Conservation (phyloP, 208 protist genomes). For the Borovskyia barvae region DNA sequence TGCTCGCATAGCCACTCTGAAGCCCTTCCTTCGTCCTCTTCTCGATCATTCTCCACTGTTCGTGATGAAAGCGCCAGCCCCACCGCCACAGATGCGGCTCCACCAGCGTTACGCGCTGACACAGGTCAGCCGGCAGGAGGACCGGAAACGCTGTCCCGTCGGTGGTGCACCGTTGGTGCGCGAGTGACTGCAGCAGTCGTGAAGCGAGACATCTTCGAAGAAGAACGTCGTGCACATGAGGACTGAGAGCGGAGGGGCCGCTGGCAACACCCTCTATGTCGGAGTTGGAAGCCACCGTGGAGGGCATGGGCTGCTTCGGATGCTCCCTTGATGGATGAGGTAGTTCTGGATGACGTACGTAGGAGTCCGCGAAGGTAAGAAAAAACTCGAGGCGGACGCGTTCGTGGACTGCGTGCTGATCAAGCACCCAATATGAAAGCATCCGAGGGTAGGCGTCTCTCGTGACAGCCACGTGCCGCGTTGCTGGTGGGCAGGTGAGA, state of each 20-base stretch:
- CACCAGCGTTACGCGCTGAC: constrained; percentile 30
- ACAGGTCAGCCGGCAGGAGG: constrained; percentile 38
- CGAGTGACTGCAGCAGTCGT: constrained; percentile 1
- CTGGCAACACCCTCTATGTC: no score
- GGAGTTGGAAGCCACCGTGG: neutral
- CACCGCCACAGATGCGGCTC: constrained; percentile 43
- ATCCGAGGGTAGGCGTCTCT: constrained; percentile 1
- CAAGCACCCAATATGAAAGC: constrained; percentile 37
- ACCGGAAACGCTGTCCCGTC: constrained; percentile 12
- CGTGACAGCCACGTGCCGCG: neutral
- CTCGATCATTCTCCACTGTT: neutral
- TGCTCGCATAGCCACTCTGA: no score
- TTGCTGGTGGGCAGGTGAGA: neutral
- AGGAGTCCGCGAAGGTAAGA: constrained; percentile 64
- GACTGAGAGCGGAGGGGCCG: neutral
- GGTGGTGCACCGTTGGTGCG: neutral
- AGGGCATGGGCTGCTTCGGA: neutral
- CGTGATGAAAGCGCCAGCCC: constrained; percentile 66
- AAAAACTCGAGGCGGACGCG: constrained; percentile 75
- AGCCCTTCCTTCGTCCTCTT: neutral
- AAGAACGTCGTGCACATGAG: constrained; percentile 6
- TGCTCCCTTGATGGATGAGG: neutral
- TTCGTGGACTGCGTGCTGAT: constrained; percentile 84
- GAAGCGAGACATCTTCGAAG: constrained; percentile 1
- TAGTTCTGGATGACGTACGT: constrained; percentile 37